Evolutionary conservation across 257 asterid species (phyloP).

Genomic region (Phtheirospermum japonicum): DNA sequence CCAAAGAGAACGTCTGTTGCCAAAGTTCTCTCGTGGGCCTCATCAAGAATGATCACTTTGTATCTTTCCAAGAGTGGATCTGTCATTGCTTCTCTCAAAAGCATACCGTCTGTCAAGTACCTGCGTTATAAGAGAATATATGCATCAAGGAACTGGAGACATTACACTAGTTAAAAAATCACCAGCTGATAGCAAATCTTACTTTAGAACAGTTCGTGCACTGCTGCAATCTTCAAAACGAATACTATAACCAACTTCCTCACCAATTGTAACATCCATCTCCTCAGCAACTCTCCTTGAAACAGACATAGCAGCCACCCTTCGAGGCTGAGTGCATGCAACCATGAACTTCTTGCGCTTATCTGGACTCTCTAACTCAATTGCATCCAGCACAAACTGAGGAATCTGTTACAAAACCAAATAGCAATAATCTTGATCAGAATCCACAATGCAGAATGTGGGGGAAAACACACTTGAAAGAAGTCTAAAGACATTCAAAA

Average conservation of each 20-base stretch:
- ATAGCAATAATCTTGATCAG: neutral
- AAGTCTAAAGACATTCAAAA: too few relatives aligned
- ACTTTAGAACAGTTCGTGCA: slow-evolving; percentile 79
- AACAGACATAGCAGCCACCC: slow-evolving; percentile 99
- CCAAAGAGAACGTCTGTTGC: slow-evolving; percentile 98
- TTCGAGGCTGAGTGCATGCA: slow-evolving; percentile 95
- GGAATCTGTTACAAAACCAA: slow-evolving; percentile 62
- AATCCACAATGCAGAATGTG: neutral
- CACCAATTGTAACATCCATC: slow-evolving; percentile 95
- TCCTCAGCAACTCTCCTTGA: slow-evolving; percentile 98
- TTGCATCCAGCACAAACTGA: slow-evolving; percentile 85
- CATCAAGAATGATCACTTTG: slow-evolving; percentile 94
- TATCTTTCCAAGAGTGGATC: slow-evolving; percentile 93
- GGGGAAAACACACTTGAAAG: too few relatives aligned
- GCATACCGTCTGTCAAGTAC: slow-evolving; percentile 98
- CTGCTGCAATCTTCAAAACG: slow-evolving; percentile 98
- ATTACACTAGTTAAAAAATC: neutral
- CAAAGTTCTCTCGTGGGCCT: slow-evolving; percentile 96
- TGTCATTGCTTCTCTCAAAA: slow-evolving; percentile 96
- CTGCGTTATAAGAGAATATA: slow-evolving; percentile 33
- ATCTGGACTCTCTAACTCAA: slow-evolving; percentile 63
- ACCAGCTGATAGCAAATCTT: slow-evolving; percentile 8
- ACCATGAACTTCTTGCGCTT: slow-evolving; percentile 82
- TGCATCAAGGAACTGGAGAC: neutral
- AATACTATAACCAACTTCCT: slow-evolving; percentile 96